phyloP scores from a whole-genome alignment of 768 basidiomycete species.

The Trametes cinnabarina region DNA sequence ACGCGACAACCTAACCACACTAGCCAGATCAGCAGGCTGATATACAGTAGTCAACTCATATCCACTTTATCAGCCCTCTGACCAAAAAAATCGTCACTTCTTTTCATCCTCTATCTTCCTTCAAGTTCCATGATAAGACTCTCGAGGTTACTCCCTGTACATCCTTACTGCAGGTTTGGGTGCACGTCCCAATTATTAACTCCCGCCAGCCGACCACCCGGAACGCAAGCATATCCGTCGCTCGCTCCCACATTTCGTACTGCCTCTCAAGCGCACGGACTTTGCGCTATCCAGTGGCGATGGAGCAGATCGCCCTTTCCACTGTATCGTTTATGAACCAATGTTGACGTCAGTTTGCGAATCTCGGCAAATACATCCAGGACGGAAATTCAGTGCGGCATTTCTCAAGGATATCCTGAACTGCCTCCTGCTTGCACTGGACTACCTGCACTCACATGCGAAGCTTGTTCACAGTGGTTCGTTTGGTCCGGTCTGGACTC shows the following conservation, averaged over 20 bases:
- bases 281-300: not conserved
- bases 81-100: too few species aligned
- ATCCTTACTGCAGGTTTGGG: too few species aligned
- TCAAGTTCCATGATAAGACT: too few species aligned
- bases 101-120: too few species aligned
- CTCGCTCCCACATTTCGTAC: not conserved
- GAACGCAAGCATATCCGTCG: not conserved
- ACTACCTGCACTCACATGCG: slow-evolving; percentile 12
- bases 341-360: not conserved
- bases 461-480: slow-evolving; percentile 12
- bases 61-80: too few species aligned
- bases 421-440: slow-evolving; percentile 2
- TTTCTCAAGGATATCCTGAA: not conserved
- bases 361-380: not conserved
- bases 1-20: too few species aligned
- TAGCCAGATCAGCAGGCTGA: too few species aligned
- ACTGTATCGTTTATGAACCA: not conserved
- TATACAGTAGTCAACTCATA: too few species aligned
- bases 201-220: not conserved
- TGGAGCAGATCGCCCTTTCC: not conserved
- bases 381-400: not conserved
- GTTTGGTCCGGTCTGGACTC: not conserved
- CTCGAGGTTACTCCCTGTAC: too few species aligned
- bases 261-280: not conserved
- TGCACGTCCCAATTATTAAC: too few species aligned